Conservation (phyloP, 2,329 filamentous ascomycete genomes). For the Sporothrix euskadiensis region DNA sequence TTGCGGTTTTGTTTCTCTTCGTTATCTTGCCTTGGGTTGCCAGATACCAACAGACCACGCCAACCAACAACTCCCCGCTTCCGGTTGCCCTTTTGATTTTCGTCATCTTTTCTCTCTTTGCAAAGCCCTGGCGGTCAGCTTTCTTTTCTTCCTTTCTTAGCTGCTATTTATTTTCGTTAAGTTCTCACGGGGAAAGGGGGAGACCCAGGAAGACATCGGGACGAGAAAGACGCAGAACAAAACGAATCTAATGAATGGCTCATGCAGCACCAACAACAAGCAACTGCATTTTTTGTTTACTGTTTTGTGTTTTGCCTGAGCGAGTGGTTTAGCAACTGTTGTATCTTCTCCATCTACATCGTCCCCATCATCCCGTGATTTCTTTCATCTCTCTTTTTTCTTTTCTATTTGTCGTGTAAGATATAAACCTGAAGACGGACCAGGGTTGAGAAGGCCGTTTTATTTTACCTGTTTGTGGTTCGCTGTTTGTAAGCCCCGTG, state of each 20-base stretch:
- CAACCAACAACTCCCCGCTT: background rate
- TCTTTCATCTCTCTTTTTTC: background rate
- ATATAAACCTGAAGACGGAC: slow-evolving; percentile 3
- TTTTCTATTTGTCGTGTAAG: slow-evolving; percentile 12
- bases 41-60: slow-evolving; percentile 16
- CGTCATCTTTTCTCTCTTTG: background rate
- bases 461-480: background rate
- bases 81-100: background rate
- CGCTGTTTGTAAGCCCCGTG: background rate
- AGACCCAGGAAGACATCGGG: background rate
- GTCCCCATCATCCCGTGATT: background rate
- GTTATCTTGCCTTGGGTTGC: slow-evolving; percentile 34
- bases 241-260: slow-evolving; percentile 13
- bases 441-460: background rate
- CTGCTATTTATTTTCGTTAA: background rate
- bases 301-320: background rate
- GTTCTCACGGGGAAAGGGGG: background rate
- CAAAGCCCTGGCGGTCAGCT: slow-evolving; percentile 9
- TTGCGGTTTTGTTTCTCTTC: slow-evolving; percentile 35
- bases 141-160: background rate
- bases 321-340: background rate
- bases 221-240: background rate
- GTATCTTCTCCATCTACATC: background rate
- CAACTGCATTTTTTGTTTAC: no score
- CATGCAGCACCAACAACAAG: background rate